Base-by-base conservation (phyloP, 441 rosid species). In the Bocquillonia castaneifolia region DNA sequence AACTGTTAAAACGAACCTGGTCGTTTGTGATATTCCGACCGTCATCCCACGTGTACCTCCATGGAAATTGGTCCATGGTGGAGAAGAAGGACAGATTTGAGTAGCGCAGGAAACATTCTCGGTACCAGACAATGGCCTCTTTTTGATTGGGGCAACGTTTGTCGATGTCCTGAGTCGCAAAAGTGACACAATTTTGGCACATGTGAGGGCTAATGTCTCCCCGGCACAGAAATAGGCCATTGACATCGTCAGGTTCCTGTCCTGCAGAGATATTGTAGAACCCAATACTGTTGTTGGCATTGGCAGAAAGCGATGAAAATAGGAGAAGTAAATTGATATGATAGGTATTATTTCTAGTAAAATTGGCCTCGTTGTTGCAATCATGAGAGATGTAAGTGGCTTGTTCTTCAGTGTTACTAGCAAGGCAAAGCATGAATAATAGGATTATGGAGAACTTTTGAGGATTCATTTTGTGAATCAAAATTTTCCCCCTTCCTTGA, bases 181-280 rank as follows among this genome's bases (percentile, higher is more conserved):
- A 6, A 6, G 36, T 45, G 12, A 83, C 76, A 45, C 87, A 86
- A 13, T 64, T 70, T 2, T 32, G 67, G 68, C 86, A 88, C 3
- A 1, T 10, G 1, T 26, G 59, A 9, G 65, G 14, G 18, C 70
- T 17, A 22, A 59, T 40, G 65, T 86, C 85, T 0, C 82, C 86
- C 0, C 85, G 80, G 83, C 94, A 88, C 58, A 85, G 83, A 53
- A 73, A 85, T 58, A 80, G 63, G 42, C 82, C 84, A 26, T 77
- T 73, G 66, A 75, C 84, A 20, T 3, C 51, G 61, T 75, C 59
- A 0, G 79, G 63, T 10, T 55, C 53, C 12, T 55, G 48, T 32
- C 83, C 77, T 0, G 66, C 59, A 14, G 76, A 70, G 55, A 61
- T 9, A 47, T 42, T 59, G 63, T 40, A 52, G 59, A 77, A 82